Evolutionary conservation across 1,284 basidiomycete genomes (phyloP), one percentile per base, ranked within the genome.

Genomic region (Pholiota adiposa): DNA sequence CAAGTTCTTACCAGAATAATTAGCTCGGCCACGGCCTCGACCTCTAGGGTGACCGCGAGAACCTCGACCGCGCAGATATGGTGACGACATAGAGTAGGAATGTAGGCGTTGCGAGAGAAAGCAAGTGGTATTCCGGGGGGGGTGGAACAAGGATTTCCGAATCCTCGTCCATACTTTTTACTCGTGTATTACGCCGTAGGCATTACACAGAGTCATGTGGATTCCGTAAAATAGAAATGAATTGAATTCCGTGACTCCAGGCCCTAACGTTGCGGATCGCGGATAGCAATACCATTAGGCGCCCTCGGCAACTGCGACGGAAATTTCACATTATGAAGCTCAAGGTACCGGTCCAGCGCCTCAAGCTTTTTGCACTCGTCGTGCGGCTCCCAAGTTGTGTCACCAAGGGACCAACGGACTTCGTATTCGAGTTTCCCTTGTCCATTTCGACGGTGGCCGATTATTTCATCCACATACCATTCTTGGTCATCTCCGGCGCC

Each of bases 361-460:
- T 29, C 53, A 12, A 62, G 25, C 8, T 62, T 33, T 23, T 56
- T 51, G 41, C 57, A 62, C 12, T 58, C 51, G 0, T 29, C 16
- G 4, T 49, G 36, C 0, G 56, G 60, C 46, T 61, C 60, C 60
- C 60, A 61, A 6, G 55, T 61, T 27, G 56, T 61, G 29, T 61
- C 56, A 8, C 60, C 60, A 5, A 54, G 46, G 9, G 55, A 58
- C 60, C 56, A 61, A 9, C 49, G 8, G 3, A 61, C 51, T 14
- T 61, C 33, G 5, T 58, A 58, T 44, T 61, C 60, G 1, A 61
- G 14, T 16, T 49, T 36, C 21, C 43, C 40, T 1, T 12, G 11
- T 7, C 16, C 21, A 49, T 56, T 40, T 3, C 54, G 31, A 1
- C 41, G 14, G 19, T 56, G 54, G 1, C 54, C 54, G 1, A 56